Evolutionary conservation across 2,329 filamentous ascomycete genomes (phyloP).

Genomic region (Lasiodiplodia gonubiensis): DNA sequence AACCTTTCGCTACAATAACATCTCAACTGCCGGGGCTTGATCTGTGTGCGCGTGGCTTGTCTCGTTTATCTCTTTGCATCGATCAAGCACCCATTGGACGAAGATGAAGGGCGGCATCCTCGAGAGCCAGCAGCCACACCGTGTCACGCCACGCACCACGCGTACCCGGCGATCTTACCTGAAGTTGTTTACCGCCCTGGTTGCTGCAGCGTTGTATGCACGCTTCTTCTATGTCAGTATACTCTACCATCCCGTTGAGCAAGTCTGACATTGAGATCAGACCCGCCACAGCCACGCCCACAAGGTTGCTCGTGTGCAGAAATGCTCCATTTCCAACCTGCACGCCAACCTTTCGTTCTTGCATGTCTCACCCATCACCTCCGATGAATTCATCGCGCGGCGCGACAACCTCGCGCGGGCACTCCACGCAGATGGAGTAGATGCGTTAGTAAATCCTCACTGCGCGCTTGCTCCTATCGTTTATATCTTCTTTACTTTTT

Average conservation of each 20-base stretch:
- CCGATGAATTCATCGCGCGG: slow-evolving; percentile 61
- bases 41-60: not conserved
- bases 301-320: slow-evolving; percentile 41
- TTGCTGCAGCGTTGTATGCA: slow-evolving; percentile 5
- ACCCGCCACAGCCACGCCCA: slow-evolving; percentile 22
- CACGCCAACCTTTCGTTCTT: slow-evolving; percentile 59
- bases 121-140: not conserved
- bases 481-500: too few species aligned
- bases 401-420: slow-evolving; percentile 63
- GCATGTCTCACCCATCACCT: slow-evolving; percentile 55
- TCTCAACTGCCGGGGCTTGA: not conserved
- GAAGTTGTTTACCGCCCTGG: slow-evolving; percentile 3
- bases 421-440: slow-evolving; percentile 56
- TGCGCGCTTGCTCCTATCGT: not conserved
- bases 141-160: not conserved
- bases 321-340: slow-evolving; percentile 62
- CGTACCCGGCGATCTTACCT: slow-evolving; percentile 17
- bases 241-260: too few species aligned
- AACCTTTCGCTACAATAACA: slow-evolving; percentile 16
- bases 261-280: not conserved
- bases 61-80: not conserved
- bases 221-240: slow-evolving; percentile 23
- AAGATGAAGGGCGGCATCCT: slow-evolving; percentile 13
- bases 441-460: slow-evolving; percentile 46
- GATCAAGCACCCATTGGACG: not conserved